A percentile compares a stretch with the other conserved stretches of the same genome.
Evolutionary conservation across 805 yeast species (phyloP).

Genomic region (Barnettozyma californica): DNA sequence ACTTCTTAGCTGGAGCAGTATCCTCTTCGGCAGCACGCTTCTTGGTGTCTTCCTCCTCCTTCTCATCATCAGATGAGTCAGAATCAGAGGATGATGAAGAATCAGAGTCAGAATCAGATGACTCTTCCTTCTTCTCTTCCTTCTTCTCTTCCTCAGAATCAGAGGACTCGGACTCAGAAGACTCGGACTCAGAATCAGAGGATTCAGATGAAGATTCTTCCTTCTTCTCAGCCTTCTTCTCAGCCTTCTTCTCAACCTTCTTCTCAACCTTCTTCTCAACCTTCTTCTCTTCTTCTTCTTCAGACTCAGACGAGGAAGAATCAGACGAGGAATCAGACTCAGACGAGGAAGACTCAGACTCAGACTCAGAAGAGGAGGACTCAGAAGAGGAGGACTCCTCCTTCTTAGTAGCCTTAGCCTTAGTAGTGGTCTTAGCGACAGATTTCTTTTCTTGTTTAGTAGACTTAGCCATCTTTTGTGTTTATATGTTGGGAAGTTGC

Average conservation of each 20-base stretch:
- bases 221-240: slow-evolving; percentile 24
- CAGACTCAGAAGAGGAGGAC: slow-evolving; percentile 19
- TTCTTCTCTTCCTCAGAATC: slow-evolving; percentile 15
- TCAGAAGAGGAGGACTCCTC: slow-evolving; percentile 26
- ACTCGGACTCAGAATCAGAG: slow-evolving; percentile 16
- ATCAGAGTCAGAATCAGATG: slow-evolving; percentile 12
- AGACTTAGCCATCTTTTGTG: slow-evolving; percentile 21
- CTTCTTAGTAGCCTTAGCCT: slow-evolving; percentile 20
- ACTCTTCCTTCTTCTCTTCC: slow-evolving; percentile 8
- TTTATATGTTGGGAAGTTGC: neutral
- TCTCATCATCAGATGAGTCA: slow-evolving; percentile 22
- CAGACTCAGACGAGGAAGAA: slow-evolving; percentile 19
- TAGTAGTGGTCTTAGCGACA: slow-evolving; percentile 11
- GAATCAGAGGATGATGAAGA: slow-evolving; percentile 18
- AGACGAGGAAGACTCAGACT: neutral
- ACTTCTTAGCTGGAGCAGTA: slow-evolving; percentile 28
- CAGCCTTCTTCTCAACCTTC: slow-evolving; percentile 3
- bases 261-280: slow-evolving; percentile 6
- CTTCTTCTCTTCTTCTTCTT: slow-evolving; percentile 6
- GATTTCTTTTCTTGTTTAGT: slow-evolving; percentile 18
- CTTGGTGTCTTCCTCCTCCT: slow-evolving; percentile 27
- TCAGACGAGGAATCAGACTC: slow-evolving; percentile 21
- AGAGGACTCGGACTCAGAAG: slow-evolving; percentile 22
- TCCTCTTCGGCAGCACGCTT: slow-evolving; percentile 34
- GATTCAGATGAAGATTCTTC: slow-evolving; percentile 20